A percentile compares a stretch with the other conserved stretches of the same genome.
Evolutionary conservation across 1,139 yeast genomes (phyloP).

Genomic region (Eremothecium cymbalariae): DNA sequence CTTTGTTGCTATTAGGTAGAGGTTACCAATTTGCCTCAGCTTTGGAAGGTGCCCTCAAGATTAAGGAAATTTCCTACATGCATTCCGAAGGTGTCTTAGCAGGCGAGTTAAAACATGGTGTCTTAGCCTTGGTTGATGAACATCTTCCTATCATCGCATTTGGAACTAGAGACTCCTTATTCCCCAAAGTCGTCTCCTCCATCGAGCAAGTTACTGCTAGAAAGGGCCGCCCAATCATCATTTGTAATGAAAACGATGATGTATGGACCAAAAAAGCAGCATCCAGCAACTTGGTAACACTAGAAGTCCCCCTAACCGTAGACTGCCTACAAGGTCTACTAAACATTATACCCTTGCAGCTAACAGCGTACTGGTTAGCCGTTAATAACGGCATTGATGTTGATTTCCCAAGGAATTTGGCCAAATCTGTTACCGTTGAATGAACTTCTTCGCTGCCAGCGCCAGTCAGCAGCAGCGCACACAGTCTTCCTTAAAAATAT

Average conservation of each 20-base stretch:
- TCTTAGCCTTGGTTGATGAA: conserved; percentile 91
- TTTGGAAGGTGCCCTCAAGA: conserved; percentile 94
- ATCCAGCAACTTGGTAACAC: conserved; percentile 41
- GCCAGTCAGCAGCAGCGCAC: too few species aligned
- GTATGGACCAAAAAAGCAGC: conserved; percentile 46
- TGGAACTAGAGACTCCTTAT: conserved; percentile 95
- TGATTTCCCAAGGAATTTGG: conserved; percentile 97
- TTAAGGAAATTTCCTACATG: conserved; percentile 97
- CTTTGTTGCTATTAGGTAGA: conserved; percentile 86
- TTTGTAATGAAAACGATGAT: conserved; percentile 83
- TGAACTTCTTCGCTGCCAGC: conserved; percentile 12
- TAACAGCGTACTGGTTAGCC: conserved; percentile 96
- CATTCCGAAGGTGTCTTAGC: conserved; percentile 99
- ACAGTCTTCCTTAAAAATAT: too few species aligned
- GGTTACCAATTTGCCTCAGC: conserved; percentile 98
- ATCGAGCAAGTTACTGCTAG: conserved; percentile 96
- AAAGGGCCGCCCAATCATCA: conserved; percentile 91
- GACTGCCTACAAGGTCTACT: conserved; percentile 96
- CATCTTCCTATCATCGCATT: conserved; percentile 88
- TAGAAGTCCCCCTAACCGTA: conserved; percentile 91
- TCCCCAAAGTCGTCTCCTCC: conserved; percentile 94
- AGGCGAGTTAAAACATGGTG: conserved; percentile 98
- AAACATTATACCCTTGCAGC: conserved; percentile 89
- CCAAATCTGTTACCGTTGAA: conserved; percentile 94
- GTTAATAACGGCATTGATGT: conserved; percentile 93